Evolutionary conservation across 352 stramenopile species (phyloP), one percentile per base, ranked within the genome.

Genomic region (Phytophthora foliorum): DNA sequence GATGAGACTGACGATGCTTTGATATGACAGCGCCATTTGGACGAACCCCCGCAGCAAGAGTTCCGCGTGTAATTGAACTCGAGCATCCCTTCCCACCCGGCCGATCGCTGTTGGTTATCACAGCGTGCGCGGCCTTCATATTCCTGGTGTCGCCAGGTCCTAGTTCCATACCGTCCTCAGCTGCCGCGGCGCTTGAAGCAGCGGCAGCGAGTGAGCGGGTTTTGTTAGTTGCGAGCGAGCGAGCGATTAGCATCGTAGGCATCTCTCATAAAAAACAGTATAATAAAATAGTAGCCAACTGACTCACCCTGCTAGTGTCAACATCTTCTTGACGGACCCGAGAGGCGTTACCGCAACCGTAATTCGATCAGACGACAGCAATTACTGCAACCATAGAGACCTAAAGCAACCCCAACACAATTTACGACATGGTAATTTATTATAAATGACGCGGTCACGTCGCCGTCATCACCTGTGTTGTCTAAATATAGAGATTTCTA

Each of bases 21-120:
- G 39, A 52, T 57, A 21, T 69, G 41, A 56, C 54, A 88, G 80
- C 80, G 80, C 48, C 80, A 88, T 45, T 67, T 88, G 51, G 77
- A 78, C 46, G 61, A 80, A 42, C 39, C 68, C n/a, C 39, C 51
- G 41, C 49, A 76, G 51, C 49, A 75, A 27, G 65, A 80, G 57
- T 76, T 73, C 25, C 69, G 70, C 32, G 73, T 78, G 13, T 80
- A 77, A 39, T 53, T 59, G 36, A 48, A 57, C 25, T 48, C 25
- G 21, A 63, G 45, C 41, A 49, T 19, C 25, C 27, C 22, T 63
- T 44, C 2, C 44, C 19, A 57, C 21, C 38, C 29, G 22, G 14
- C 54, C 36, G 11, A 22, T 21, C 14, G 22, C 27, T 14, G 8
- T 53, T 42, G 32, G 31, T 49, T 32, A 44, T 42, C 39, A 46